A percentile compares a stretch with the other conserved stretches of the same genome.
Evolutionary conservation across 805 yeast genomes (phyloP).

Genomic region (Yarrowia porcina): DNA sequence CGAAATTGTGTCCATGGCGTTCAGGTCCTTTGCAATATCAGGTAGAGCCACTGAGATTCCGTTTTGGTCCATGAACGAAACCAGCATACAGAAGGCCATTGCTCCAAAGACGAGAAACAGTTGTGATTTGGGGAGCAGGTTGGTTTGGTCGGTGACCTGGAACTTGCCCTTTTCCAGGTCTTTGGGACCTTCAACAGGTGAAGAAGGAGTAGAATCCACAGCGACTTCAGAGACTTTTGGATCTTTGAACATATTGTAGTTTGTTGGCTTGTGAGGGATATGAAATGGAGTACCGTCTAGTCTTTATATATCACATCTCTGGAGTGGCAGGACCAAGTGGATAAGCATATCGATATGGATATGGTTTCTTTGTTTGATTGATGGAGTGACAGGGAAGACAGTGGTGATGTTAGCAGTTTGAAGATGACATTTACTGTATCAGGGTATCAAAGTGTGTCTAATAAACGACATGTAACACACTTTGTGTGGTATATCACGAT

Average conservation of each 20-base stretch:
- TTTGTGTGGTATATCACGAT: too few relatives aligned
- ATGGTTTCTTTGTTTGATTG: neutral
- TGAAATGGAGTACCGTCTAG: too few relatives aligned
- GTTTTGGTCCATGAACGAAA: conserved; percentile 50
- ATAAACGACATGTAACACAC: too few relatives aligned
- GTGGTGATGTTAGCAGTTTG: too few relatives aligned
- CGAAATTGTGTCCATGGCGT: conserved; percentile 49
- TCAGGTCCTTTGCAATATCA: conserved; percentile 46
- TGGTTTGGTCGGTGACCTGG: conserved; percentile 27
- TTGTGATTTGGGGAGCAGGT: conserved; percentile 24
- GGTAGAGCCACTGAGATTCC: conserved; percentile 50
- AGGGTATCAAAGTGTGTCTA: too few relatives aligned
- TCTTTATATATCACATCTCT: too few relatives aligned
- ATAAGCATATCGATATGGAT: conserved; percentile 11
- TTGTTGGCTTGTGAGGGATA: too few relatives aligned
- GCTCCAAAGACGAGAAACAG: conserved; percentile 27
- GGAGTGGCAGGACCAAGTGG: conserved; percentile 1
- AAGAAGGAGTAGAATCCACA: neutral
- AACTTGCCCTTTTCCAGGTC: conserved; percentile 21
- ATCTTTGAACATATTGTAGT: neutral
- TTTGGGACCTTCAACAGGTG: too few relatives aligned
- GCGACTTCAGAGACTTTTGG: neutral
- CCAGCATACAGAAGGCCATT: conserved; percentile 28
- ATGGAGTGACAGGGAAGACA: neutral
- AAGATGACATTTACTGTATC: too few relatives aligned